Evolutionary conservation across 176 grass and related monocot genomes (phyloP), one percentile per base, ranked within the genome.

Genomic region (Microstegium vimineum): DNA sequence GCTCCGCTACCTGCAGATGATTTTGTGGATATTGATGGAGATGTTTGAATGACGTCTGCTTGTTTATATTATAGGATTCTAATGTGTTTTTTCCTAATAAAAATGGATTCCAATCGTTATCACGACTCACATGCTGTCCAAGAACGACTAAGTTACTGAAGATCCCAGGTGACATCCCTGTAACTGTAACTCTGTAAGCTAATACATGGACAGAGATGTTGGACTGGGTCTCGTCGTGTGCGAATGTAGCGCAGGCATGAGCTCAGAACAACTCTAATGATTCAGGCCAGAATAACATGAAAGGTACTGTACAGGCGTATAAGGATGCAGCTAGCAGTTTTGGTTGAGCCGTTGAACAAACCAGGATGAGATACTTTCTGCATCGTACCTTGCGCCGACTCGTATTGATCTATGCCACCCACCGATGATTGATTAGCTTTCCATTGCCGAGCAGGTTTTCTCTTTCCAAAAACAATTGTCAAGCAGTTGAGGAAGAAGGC

Each of bases 321-420:
- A 75, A 80, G 57, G 37, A 75, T 46, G 77, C 34, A 71, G 87
- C 13, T 43, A 74, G 34, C 72, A 51, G 41, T 65, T 75, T 78
- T 85, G 6, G 79, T 86, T 82, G 73, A 49, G 42, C 59, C 35
- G 79, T 78, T 90, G 78, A 78, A 73, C 88, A 73, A 68, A 86
- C 73, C 66, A 64, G 45, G 59, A 4, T 72, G 68, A n/a, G 68
- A 86, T 65, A 46, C 12, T 72, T n/a, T 32, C 10, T 61, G 43
- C 7, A 60, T 17, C 22, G 72, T 77, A 42, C 42, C 25, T n/a
- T 81, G 37, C 41, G 18, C 51, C n/a, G 34, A 57, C 26, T 69
- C 30, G 27, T n/a, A 6, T 43, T 57, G 28, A 59, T 77, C 28
- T 3, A 34, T 20, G 12, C 17, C 11, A 61, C n/a, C n/a, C 26